These are phyloP conservation scores for Lipomyces lipofer DNA, from an alignment of 805 yeast species.

Conservation along the genomic window DNA sequence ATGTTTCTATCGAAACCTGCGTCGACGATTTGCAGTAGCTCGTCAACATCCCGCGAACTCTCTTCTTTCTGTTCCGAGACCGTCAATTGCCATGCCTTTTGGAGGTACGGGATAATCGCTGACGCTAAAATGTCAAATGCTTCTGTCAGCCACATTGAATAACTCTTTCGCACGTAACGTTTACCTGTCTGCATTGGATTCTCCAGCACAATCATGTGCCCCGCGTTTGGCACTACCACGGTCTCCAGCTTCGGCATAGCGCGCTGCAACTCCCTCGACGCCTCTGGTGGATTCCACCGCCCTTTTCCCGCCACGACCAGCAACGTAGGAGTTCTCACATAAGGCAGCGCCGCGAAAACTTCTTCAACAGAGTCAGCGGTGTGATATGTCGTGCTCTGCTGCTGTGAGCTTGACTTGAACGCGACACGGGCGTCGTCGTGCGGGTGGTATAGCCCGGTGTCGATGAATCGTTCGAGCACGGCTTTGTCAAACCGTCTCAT, in stretches of 20 bases:
- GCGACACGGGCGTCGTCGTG: not conserved
- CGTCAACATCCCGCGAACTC: not conserved
- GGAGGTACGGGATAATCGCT: conserved; percentile 5
- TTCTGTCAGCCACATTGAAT: not conserved
- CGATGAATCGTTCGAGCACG: conserved; percentile 12
- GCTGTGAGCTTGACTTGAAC: conserved; percentile 21
- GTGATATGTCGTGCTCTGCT: conserved; percentile 24
- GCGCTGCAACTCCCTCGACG: conserved; percentile 7
- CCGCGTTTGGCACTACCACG: conserved; percentile 17
- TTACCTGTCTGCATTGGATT: conserved; percentile 20
- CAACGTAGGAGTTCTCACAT: conserved; percentile 21
- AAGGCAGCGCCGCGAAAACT: conserved; percentile 14
- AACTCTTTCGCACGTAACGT: not conserved
- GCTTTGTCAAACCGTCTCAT: conserved; percentile 14
- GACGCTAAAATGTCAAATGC: not conserved
- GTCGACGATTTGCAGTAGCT: not conserved
- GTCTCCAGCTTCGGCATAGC: conserved; percentile 7
- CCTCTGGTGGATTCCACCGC: conserved; percentile 29
- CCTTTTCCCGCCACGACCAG: conserved; percentile 26
- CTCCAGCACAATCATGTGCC: conserved; percentile 30
- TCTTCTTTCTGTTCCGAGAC: not conserved
- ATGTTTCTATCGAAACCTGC: not conserved
- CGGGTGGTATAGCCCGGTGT: conserved; percentile 3
- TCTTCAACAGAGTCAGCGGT: conserved; percentile 18
- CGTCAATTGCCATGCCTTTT: conserved; percentile 6